Evolutionary conservation across 441 rosid genomes (phyloP).

Genomic region (Mallotus repandus): DNA sequence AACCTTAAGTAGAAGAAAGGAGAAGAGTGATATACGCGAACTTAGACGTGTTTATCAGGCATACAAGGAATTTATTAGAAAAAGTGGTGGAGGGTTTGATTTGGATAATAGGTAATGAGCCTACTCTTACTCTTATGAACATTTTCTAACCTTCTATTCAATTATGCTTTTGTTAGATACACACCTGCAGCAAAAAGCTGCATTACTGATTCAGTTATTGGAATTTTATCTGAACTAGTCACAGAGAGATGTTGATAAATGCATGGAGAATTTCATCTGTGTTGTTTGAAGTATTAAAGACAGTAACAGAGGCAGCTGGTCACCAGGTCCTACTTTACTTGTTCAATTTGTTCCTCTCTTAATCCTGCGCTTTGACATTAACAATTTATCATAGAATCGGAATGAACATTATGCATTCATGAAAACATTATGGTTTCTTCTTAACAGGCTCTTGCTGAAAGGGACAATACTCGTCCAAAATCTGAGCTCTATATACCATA

Average conservation of each 20-base stretch:
- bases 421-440: slow-evolving; percentile 17
- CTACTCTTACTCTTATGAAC: background rate
- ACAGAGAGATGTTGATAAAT: slow-evolving; percentile 39
- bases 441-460: slow-evolving; percentile 66
- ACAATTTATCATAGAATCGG: slow-evolving; percentile 1
- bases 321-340: slow-evolving; percentile 50
- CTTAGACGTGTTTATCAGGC: slow-evolving; percentile 72
- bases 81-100: slow-evolving; percentile 49
- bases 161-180: slow-evolving; percentile 13
- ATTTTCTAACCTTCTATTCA: slow-evolving; percentile 8
- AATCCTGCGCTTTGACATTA: background rate
- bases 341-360: slow-evolving; percentile 6
- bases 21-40: slow-evolving; percentile 66
- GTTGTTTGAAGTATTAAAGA: slow-evolving; percentile 57
- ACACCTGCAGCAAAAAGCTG: background rate
- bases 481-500: slow-evolving; percentile 69
- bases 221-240: slow-evolving; percentile 29
- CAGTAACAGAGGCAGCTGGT: slow-evolving; percentile 57
- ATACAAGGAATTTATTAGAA: slow-evolving; percentile 56
- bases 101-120: slow-evolving; percentile 47
- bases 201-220: slow-evolving; percentile 17
- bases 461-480: slow-evolving; percentile 48
- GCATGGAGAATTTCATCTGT: slow-evolving; percentile 40
- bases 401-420: slow-evolving; percentile 10
- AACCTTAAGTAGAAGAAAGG: slow-evolving; percentile 46